These are phyloP conservation scores for Calonectria ilicicola DNA, from an alignment of 2,329 filamentous ascomycete genomes.

Conservation along the genomic window DNA sequence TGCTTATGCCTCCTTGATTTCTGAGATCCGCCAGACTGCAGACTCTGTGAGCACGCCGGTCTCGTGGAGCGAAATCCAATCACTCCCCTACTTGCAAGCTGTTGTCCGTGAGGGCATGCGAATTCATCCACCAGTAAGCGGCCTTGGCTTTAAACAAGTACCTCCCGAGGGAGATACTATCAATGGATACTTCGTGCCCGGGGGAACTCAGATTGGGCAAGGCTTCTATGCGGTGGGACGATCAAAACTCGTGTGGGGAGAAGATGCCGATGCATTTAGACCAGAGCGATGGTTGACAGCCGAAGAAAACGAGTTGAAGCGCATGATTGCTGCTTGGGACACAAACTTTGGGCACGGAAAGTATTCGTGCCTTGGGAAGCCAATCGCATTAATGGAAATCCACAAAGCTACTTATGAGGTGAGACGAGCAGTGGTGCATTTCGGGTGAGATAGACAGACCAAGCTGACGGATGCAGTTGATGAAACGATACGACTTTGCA, in stretches of 20 bases:
- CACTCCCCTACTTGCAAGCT: conserved; percentile 66
- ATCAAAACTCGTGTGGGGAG: conserved; percentile 60
- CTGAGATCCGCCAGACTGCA: conserved; percentile 58
- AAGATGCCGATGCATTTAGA: conserved; percentile 63
- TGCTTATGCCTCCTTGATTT: conserved; percentile 53
- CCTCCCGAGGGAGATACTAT: conserved; percentile 64
- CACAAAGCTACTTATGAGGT: conserved; percentile 63
- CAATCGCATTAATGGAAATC: conserved; percentile 61
- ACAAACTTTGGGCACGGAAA: conserved; percentile 60
- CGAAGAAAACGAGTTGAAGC: conserved; percentile 43
- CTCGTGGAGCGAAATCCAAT: conserved; percentile 60
- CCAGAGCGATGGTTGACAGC: conserved; percentile 67
- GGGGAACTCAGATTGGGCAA: conserved; percentile 64
- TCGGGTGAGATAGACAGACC: neutral
- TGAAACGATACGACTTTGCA: conserved; percentile 49
- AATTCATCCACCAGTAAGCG: conserved; percentile 65
- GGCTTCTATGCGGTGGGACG: conserved; percentile 67
- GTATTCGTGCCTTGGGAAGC: conserved; percentile 59
- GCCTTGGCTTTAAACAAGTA: conserved; percentile 64
- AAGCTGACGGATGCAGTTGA: conserved; percentile 35
- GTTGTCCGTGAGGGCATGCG: conserved; percentile 69
- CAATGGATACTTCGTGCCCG: conserved; percentile 63
- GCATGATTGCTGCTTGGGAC: conserved; percentile 54
- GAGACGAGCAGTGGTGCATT: conserved; percentile 21
- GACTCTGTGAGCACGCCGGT: conserved; percentile 52